Base-by-base conservation (phyloP, 2,329 filamentous ascomycete species). In the Pseudogymnoascus sp. region DNA sequence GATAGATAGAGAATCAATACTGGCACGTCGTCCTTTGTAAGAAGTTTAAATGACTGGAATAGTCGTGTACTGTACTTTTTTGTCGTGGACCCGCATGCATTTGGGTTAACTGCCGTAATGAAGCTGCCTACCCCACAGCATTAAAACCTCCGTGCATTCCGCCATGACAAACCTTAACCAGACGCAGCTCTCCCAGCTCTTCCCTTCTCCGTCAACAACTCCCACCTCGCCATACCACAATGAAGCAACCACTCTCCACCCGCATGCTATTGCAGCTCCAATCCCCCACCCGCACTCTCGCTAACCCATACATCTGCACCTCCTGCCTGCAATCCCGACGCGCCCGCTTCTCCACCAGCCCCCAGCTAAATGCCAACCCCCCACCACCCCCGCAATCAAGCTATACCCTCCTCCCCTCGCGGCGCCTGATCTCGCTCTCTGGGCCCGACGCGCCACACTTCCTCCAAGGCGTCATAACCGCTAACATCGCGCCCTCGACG, bases 391-490 rank as follows among this genome's bases (percentile, higher is more conserved):
- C 81, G 1, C 26, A 74, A 2, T 71, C 81, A 64, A 79, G 78
- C 68, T 72, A 84, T 74, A 77, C 83, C 13, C 74, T 75, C 26
- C 84, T 97, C 66, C 77, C 84, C n/a, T 87, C 88, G 67, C 89
- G 95, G 60, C 85, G 86, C 61, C 81, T 97, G 50, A 86, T 99
- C 68, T 88, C 87, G 42, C 79, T 97, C 66, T 83, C 86, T 14
- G 95, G 95, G 2, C 81, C 81, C 3, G 93, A 97, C 71, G 86
- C 91, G 33, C 82, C 88, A 56, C 88, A 88, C 68, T 97, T 93
- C 75, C 83, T 99, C 1, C 92, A 97, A 74, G 93, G 93, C 62
- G 84, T 96, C 63, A 84, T 95, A 67, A 96, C 93, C 66, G 88
- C 87, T 66, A 82, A 91, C 66, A 74, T 84, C 61, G 76, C 82